These are phyloP conservation scores for Wickerhamiella cacticola DNA, from an alignment of 805 yeast species.

Conservation along the genomic window DNA sequence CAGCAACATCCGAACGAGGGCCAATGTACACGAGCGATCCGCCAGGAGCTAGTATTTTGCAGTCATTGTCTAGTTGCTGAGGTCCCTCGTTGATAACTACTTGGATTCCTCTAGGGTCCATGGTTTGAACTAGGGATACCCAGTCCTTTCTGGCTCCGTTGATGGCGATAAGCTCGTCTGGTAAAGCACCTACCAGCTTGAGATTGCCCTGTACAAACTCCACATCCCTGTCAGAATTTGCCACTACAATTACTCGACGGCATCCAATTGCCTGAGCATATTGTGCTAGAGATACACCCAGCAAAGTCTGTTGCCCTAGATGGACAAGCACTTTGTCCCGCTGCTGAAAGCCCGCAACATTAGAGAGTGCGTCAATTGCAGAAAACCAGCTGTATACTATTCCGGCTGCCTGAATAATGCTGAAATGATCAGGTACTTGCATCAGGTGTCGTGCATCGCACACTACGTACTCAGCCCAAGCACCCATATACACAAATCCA, in stretches of 20 bases:
- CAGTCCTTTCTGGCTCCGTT: constrained; percentile 21
- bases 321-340: constrained; percentile 27
- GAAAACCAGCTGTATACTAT: constrained; percentile 31
- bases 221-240: constrained; percentile 25
- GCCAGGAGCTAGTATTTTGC: not conserved
- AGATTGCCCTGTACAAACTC: constrained; percentile 19
- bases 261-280: constrained; percentile 31
- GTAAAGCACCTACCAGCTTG: constrained; percentile 18
- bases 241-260: constrained; percentile 28
- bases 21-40: not conserved
- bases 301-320: constrained; percentile 28
- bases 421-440: constrained; percentile 22
- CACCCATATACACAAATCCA: constrained; percentile 31
- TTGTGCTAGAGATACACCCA: constrained; percentile 31
- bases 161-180: constrained; percentile 24
- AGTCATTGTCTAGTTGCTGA: constrained; percentile 3
- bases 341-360: constrained; percentile 25
- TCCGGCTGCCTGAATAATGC: constrained; percentile 25
- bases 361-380: constrained; percentile 28
- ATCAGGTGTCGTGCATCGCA: constrained; percentile 23
- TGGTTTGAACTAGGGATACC: constrained; percentile 18
- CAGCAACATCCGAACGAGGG: not conserved
- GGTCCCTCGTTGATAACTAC: constrained; percentile 23
- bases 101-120: constrained; percentile 25
- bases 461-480: constrained; percentile 30